These are phyloP conservation scores for Ophiocordyceps camponoti-rufipedis DNA, from an alignment of 2,329 filamentous ascomycete genomes.

Conservation along the genomic window DNA sequence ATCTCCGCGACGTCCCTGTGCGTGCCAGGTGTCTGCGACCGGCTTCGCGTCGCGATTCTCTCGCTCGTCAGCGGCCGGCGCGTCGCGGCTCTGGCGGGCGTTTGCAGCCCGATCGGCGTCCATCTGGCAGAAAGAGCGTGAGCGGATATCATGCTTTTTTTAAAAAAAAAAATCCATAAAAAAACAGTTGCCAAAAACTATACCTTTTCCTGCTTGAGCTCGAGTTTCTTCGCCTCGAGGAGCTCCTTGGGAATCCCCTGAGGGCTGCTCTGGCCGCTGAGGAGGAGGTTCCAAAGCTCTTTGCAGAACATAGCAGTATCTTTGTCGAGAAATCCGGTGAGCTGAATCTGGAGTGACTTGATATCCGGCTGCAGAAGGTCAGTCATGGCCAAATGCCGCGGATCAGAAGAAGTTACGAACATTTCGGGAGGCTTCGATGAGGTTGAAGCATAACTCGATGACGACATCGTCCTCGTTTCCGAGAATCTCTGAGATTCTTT, in stretches of 20 bases:
- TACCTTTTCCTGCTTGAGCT: conserved; percentile 91
- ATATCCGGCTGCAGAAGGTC: conserved; percentile 60
- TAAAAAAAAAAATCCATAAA: too few species aligned
- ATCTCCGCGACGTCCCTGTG: conserved; percentile 32
- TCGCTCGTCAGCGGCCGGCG: conserved; percentile 48
- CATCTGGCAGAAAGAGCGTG: conserved; percentile 28
- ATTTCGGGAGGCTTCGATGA: conserved; percentile 55
- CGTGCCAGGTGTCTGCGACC: conserved; percentile 34
- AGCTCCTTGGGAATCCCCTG: conserved; percentile 90
- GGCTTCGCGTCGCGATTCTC: conserved; percentile 38
- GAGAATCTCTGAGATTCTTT: conserved; percentile 70
- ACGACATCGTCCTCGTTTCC: conserved; percentile 93
- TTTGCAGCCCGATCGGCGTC: conserved; percentile 63
- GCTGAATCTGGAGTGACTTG: conserved; percentile 83
- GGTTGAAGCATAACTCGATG: conserved; percentile 60
- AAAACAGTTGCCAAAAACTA: too few species aligned
- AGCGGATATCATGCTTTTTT: not conserved
- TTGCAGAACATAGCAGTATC: conserved; percentile 82
- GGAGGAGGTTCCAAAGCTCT: conserved; percentile 76
- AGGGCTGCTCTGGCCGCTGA: conserved; percentile 76
- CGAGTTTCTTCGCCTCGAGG: conserved; percentile 87
- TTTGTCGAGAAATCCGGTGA: conserved; percentile 89
- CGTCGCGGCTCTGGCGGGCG: conserved; percentile 47
- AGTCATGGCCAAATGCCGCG: conserved; percentile 7
- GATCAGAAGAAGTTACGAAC: conserved; percentile 23